Conservation (phyloP, 1,139 yeast genomes). For the Blastobotrys proliferans region DNA sequence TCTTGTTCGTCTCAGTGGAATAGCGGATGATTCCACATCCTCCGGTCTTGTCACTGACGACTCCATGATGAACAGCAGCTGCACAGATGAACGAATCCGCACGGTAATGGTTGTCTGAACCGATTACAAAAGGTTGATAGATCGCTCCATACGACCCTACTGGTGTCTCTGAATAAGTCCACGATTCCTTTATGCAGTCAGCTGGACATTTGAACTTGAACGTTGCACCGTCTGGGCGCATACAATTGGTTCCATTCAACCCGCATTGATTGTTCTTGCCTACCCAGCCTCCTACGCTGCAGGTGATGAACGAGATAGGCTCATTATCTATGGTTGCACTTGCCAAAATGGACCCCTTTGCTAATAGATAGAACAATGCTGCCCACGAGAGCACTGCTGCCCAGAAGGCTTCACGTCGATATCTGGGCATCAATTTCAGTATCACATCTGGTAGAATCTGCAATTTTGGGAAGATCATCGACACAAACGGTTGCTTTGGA, state of each 20-base stretch:
- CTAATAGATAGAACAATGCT: conserved; percentile 23
- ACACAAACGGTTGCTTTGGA: conserved; percentile 25
- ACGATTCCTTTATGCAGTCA: conserved; percentile 71
- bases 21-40: conserved; percentile 73
- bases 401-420: conserved; percentile 10
- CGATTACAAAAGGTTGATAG: conserved; percentile 69
- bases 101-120: conserved; percentile 68
- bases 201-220: conserved; percentile 81
- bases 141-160: conserved; percentile 68
- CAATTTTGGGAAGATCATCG: conserved; percentile 20
- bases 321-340: conserved; percentile 25
- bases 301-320: conserved; percentile 24
- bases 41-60: conserved; percentile 67
- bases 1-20: conserved; percentile 45
- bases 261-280: conserved; percentile 79
- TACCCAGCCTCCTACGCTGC: conserved; percentile 48
- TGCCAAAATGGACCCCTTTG: conserved; percentile 27
- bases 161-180: conserved; percentile 73
- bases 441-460: conserved; percentile 26
- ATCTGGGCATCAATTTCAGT: conserved; percentile 8
- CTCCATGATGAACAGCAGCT: conserved; percentile 84
- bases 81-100: conserved; percentile 90
- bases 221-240: conserved; percentile 42
- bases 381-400: conserved; percentile 23
- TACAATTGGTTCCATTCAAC: conserved; percentile 57